Evolutionary conservation across 2,329 filamentous ascomycete genomes (phyloP).

Genomic region (Aspergillus brunneoviolaceus): DNA sequence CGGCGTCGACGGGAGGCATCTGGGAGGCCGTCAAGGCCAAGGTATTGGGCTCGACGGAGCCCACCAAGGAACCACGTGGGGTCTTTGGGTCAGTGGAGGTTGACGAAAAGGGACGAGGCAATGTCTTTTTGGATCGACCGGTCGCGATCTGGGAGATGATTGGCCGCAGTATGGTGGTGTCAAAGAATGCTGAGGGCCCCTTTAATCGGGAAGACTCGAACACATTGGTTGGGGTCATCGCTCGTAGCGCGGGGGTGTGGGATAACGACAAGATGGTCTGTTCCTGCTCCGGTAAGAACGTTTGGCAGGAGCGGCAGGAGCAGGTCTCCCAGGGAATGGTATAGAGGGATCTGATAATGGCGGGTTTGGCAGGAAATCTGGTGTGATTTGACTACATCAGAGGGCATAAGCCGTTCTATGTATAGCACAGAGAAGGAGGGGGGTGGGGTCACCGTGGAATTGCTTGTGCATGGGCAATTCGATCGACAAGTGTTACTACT

Average conservation of each 20-base stretch:
- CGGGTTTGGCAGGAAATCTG: background rate
- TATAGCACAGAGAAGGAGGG: slow-evolving; percentile 1
- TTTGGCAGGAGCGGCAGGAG: slow-evolving; percentile 95
- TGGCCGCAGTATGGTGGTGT: slow-evolving; percentile 85
- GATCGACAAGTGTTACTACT: background rate
- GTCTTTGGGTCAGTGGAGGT: slow-evolving; percentile 75
- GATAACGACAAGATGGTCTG: slow-evolving; percentile 98
- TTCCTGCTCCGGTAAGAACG: slow-evolving; percentile 94
- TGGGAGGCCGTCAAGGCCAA: slow-evolving; percentile 62
- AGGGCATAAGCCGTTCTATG: background rate
- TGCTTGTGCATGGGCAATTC: background rate
- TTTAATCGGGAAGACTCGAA: slow-evolving; percentile 73
- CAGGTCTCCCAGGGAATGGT: slow-evolving; percentile 89
- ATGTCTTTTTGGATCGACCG: slow-evolving; percentile 74
- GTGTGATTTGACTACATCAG: background rate
- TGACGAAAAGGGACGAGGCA: slow-evolving; percentile 71
- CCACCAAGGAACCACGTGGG: slow-evolving; percentile 53
- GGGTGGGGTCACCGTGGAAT: background rate
- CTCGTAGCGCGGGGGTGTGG: slow-evolving; percentile 95
- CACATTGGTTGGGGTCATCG: slow-evolving; percentile 89
- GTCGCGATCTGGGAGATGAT: slow-evolving; percentile 96
- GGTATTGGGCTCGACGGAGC: slow-evolving; percentile 33
- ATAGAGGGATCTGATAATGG: slow-evolving; percentile 45
- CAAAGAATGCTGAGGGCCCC: slow-evolving; percentile 61
- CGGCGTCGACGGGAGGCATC: slow-evolving; percentile 76